Evolutionary conservation across 345 rosid genomes (phyloP).

Genomic region (Gossypium sturtianum): DNA sequence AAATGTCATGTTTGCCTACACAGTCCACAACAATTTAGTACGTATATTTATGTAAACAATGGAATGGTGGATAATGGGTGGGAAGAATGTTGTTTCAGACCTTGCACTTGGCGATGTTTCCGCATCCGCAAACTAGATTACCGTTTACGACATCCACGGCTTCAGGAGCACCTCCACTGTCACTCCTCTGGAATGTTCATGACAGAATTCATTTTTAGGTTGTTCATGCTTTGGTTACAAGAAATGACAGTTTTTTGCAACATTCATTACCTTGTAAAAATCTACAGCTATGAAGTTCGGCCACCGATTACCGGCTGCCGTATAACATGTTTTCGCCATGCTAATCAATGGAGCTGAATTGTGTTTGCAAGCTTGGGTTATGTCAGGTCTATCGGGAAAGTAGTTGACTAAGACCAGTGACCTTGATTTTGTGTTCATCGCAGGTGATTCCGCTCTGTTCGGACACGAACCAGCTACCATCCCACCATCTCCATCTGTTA

Average conservation of each 20-base stretch:
- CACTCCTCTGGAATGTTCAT: slow-evolving; percentile 53
- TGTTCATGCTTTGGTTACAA: not conserved
- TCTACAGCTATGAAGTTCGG: slow-evolving; percentile 93
- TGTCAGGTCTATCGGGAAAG: slow-evolving; percentile 54
- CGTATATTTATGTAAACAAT: not conserved
- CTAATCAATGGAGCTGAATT: slow-evolving; percentile 72
- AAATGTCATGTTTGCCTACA: slow-evolving; percentile 40
- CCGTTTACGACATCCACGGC: slow-evolving; percentile 73
- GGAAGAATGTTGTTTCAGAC: slow-evolving; percentile 24
- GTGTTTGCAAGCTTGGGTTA: slow-evolving; percentile 51
- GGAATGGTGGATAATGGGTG: not conserved
- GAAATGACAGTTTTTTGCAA: not conserved
- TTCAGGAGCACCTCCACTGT: slow-evolving; percentile 82
- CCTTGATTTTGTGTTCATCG: slow-evolving; percentile 49
- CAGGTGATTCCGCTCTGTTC: slow-evolving; percentile 65
- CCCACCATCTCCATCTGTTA: slow-evolving; percentile 72
- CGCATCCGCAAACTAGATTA: slow-evolving; percentile 68
- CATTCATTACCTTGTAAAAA: slow-evolving; percentile 59
- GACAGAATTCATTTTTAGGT: not conserved
- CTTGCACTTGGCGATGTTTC: slow-evolving; percentile 55
- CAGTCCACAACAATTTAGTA: not conserved
- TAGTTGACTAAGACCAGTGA: slow-evolving; percentile 67
- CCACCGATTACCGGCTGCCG: slow-evolving; percentile 74
- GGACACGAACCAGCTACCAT: slow-evolving; percentile 63
- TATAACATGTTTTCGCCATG: slow-evolving; percentile 47